A percentile compares a stretch with the other conserved stretches of the same genome.
Conservation (phyloP, 2,329 filamentous ascomycete genomes). For the Dactylellina haptotyla region DNA sequence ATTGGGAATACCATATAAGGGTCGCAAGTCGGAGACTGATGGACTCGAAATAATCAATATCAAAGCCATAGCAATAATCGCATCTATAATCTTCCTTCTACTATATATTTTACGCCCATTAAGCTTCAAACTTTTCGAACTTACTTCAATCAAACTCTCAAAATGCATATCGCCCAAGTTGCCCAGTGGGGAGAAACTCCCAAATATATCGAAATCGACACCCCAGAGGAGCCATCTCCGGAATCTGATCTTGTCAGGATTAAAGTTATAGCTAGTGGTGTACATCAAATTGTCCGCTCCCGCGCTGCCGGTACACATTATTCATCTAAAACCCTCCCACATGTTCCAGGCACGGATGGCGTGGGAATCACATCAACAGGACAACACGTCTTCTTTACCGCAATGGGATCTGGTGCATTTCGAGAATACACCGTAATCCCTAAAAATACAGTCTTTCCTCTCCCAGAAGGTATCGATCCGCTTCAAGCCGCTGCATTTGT, state of each 20-base stretch:
- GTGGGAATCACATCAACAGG: slow-evolving; percentile 65
- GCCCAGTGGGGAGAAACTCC: slow-evolving; percentile 61
- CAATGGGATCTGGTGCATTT: slow-evolving; percentile 63
- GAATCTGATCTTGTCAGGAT: slow-evolving; percentile 64
- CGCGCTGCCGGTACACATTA: slow-evolving; percentile 69
- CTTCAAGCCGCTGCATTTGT: slow-evolving; percentile 66
- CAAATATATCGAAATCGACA: slow-evolving; percentile 59
- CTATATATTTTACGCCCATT: not conserved
- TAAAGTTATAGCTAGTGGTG: slow-evolving; percentile 66
- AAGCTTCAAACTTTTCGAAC: not conserved
- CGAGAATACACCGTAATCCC: slow-evolving; percentile 66
- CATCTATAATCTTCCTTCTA: too few relatives aligned
- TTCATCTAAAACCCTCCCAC: slow-evolving; percentile 65
- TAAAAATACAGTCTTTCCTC: slow-evolving; percentile 60
- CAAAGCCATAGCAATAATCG: not conserved
- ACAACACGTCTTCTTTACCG: slow-evolving; percentile 66
- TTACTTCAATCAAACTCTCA: not conserved
- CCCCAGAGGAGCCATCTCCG: slow-evolving; percentile 60
- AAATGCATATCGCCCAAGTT: slow-evolving; percentile 62
- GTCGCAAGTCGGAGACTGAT: not conserved
- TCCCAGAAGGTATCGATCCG: slow-evolving; percentile 65
- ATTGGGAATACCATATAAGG: not conserved
- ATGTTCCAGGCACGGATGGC: slow-evolving; percentile 68
- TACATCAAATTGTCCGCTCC: slow-evolving; percentile 68
- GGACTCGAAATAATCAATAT: not conserved